These are phyloP conservation scores for Cryomyces minteri DNA, from an alignment of 495 filamentous ascomycete species.

Conservation along the genomic window DNA sequence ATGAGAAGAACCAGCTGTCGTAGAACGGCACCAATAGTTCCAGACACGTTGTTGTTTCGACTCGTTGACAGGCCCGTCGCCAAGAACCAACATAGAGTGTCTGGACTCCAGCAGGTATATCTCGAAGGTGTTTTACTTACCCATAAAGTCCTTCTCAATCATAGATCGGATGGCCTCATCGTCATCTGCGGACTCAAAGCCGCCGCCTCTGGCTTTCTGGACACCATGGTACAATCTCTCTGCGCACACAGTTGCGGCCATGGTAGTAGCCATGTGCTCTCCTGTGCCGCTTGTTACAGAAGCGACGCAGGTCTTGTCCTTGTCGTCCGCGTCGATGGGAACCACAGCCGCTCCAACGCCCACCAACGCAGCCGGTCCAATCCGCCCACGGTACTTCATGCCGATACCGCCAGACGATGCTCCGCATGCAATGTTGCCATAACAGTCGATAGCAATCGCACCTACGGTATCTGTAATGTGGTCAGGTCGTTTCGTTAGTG, in stretches of 20 bases:
- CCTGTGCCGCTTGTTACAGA: slow-evolving; percentile 83
- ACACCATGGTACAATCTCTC: slow-evolving; percentile 52
- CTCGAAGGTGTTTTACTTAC: slow-evolving; percentile 16
- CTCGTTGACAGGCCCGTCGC: background rate
- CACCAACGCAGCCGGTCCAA: slow-evolving; percentile 83
- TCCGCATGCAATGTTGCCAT: slow-evolving; percentile 82
- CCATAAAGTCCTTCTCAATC: slow-evolving; percentile 64
- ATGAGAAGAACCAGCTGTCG: background rate
- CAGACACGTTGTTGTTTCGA: too few relatives aligned
- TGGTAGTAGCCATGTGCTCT: slow-evolving; percentile 88
- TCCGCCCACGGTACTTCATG: slow-evolving; percentile 84
- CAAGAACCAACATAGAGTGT: too few relatives aligned
- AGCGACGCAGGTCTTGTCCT: slow-evolving; percentile 44
- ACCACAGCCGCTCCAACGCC: slow-evolving; percentile 78
- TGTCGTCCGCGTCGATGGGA: slow-evolving; percentile 44
- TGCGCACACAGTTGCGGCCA: slow-evolving; percentile 64
- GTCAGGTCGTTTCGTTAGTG: background rate
- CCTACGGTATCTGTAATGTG: slow-evolving; percentile 82
- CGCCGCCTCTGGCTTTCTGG: slow-evolving; percentile 36
- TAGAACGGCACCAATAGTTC: background rate
- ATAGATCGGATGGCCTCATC: slow-evolving; percentile 52
- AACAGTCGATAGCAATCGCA: slow-evolving; percentile 74
- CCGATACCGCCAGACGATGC: slow-evolving; percentile 98
- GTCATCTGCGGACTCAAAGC: slow-evolving; percentile 45
- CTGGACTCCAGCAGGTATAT: too few relatives aligned